These are phyloP conservation scores for Pharnaceum exiguum DNA, from an alignment of 148 eudicot species.

Conservation along the genomic window DNA sequence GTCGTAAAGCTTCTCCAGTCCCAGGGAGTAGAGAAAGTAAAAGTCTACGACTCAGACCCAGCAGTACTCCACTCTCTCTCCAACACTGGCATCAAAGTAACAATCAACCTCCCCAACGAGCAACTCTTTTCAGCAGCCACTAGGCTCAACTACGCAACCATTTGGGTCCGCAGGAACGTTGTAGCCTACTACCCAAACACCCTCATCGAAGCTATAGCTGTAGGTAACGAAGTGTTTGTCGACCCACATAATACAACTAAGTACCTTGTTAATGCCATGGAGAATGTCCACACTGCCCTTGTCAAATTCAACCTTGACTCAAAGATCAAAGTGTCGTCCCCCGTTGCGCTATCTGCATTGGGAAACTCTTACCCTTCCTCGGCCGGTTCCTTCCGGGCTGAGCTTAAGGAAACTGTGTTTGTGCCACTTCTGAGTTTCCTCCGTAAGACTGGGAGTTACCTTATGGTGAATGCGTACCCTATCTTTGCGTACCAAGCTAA, in stretches of 20 bases:
- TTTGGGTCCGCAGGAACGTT: constrained; percentile 64
- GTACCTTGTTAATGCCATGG: constrained; percentile 69
- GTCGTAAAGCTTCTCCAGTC: constrained; percentile 58
- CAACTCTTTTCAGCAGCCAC: constrained; percentile 57
- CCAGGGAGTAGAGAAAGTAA: constrained; percentile 53
- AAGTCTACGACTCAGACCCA: constrained; percentile 77
- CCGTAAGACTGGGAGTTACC: constrained; percentile 37
- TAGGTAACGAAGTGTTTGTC: constrained; percentile 85
- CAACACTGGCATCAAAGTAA: constrained; percentile 49
- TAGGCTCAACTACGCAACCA: constrained; percentile 39
- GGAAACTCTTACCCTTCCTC: constrained; percentile 79
- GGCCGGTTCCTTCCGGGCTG: constrained; percentile 58
- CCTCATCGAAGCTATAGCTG: constrained; percentile 70
- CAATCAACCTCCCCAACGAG: constrained; percentile 77
- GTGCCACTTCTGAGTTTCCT: constrained; percentile 69
- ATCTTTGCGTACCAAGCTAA: constrained; percentile 83
- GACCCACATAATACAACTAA: constrained; percentile 60
- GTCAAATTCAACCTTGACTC: constrained; percentile 29
- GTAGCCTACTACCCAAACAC: constrained; percentile 55
- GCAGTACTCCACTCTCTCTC: constrained; percentile 64
- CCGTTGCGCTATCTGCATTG: constrained; percentile 64
- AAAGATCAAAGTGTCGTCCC: constrained; percentile 69
- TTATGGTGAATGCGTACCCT: constrained; percentile 94
- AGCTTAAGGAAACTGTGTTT: constrained; percentile 51
- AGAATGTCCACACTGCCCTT: constrained; percentile 56